Conservation (phyloP, 495 filamentous ascomycete species). For the Penicillium turbatum region DNA sequence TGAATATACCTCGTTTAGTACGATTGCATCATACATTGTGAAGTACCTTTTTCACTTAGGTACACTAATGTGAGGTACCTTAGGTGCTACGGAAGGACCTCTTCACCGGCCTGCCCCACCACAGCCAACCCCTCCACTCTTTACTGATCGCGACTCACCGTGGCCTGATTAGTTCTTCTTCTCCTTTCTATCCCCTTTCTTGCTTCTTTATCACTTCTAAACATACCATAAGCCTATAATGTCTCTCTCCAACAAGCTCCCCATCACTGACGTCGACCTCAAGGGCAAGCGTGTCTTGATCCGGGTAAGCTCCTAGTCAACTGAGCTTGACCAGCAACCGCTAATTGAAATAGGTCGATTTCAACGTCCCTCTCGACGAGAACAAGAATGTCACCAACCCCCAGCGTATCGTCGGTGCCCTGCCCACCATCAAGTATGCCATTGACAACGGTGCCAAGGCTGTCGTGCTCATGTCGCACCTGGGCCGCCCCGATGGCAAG, state of each 20-base stretch:
- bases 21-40: not conserved
- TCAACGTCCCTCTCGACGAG: constrained; percentile 95
- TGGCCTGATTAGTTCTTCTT: constrained; percentile 22
- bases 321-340: constrained; percentile 6
- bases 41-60: constrained; percentile 12
- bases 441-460: constrained; percentile 90
- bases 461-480: constrained; percentile 97
- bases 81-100: constrained; percentile 11
- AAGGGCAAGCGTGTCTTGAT: constrained; percentile 98
- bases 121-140: constrained; percentile 25
- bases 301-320: constrained; percentile 58
- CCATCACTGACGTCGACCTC: constrained; percentile 91
- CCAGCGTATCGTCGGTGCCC: constrained; percentile 94
- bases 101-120: constrained; percentile 29
- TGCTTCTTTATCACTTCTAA: constrained; percentile 1
- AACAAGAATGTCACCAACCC: constrained; percentile 94
- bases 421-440: constrained; percentile 98
- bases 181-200: constrained; percentile 5
- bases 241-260: constrained; percentile 98
- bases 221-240: constrained; percentile 50
- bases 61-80: constrained; percentile 17
- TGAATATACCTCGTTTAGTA: constrained; percentile 13
- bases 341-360: constrained; percentile 72
- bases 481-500: constrained; percentile 91
- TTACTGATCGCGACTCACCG: constrained; percentile 29